Evolutionary conservation across 2,329 filamentous ascomycete genomes (phyloP).

Genomic region (Nothophoma quercina): DNA sequence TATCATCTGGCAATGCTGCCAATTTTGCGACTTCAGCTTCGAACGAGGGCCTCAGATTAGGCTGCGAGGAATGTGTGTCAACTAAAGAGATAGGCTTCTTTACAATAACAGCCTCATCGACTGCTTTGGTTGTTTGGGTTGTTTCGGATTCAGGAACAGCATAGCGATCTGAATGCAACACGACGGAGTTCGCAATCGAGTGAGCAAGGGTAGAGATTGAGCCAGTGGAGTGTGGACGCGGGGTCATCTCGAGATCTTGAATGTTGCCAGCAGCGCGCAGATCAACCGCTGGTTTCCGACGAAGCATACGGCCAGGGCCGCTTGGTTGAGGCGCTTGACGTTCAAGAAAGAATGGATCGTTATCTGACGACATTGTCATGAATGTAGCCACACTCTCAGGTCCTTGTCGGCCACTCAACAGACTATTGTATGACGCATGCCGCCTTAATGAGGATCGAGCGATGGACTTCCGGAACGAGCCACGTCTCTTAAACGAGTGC

Average conservation of each 20-base stretch:
- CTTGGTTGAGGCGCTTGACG: conserved; percentile 32
- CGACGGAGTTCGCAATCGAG: conserved; percentile 50
- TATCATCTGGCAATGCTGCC: conserved; percentile 86
- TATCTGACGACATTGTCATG: conserved; percentile 51
- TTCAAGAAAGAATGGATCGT: conserved; percentile 51
- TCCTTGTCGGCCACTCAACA: conserved; percentile 59
- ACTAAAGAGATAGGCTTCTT: conserved; percentile 53
- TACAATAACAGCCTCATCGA: conserved; percentile 17
- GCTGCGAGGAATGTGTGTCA: conserved; percentile 63
- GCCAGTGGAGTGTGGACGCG: conserved; percentile 57
- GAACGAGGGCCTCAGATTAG: conserved; percentile 72
- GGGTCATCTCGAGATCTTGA: conserved; percentile 53
- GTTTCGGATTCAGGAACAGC: conserved; percentile 25
- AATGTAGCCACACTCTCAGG: conserved; percentile 68
- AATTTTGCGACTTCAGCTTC: conserved; percentile 88
- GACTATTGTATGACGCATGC: conserved; percentile 68
- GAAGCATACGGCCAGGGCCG: conserved; percentile 49
- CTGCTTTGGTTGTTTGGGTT: conserved; percentile 15
- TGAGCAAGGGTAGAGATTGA: conserved; percentile 55
- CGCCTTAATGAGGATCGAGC: conserved; percentile 58
- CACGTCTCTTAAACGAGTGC: conserved; percentile 46
- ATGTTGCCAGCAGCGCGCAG: conserved; percentile 57
- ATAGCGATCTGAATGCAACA: conserved; percentile 43
- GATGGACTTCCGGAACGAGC: conserved; percentile 37
- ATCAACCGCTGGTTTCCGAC: conserved; percentile 58